Base-by-base conservation (phyloP, 345 rosid species). In the Citrus maxima region DNA sequence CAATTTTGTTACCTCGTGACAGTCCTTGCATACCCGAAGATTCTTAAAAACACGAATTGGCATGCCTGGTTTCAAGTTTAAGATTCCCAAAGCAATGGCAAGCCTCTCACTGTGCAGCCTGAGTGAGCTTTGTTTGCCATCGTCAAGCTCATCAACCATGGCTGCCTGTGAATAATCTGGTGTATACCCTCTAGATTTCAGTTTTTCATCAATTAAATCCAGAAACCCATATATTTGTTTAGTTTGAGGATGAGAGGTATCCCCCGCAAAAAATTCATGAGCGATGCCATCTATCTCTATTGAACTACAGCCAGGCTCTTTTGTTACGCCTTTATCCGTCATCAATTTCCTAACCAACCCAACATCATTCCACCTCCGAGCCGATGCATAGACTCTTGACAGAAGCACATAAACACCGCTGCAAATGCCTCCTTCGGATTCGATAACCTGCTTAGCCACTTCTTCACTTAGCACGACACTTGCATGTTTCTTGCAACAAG, bases 221-320 rank as follows among this genome's bases (percentile, higher is more conserved):
- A 93, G 80, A 77, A 88, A 77, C 79, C 79, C 78, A 72, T 90
- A 95, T 38, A 93, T 89, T 70, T 91, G 85, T 62, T 83, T 82
- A 0, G 95, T 88, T 54, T 77, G 85, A 51, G 97, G 93, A 72
- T 93, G 97, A 13, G 91, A 86, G 0, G 93, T 89, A 80, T 93
- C 98, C 77, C 97, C 98, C 1, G 97, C 91, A 24, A 91, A 95
- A 62, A 95, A 88, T 79, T 95, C 94, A n/a, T 95, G 97, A 24
- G 85, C 58, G 42, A 83, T 42, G 37, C 97, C 97, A 46, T 86
- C 79, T n/a, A 93, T 81, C 84, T 95, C 98, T 35, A 92, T 88
- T 66, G 84, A 88, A 80, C 97, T 95, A 73, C 98, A 95, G 18
- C 98, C 98, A 1, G 97, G 98, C 79, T 93, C 91, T 85, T 91